Evolutionary conservation across 345 rosid genomes (phyloP).

Genomic region (Erysimum cheiranthoides): DNA sequence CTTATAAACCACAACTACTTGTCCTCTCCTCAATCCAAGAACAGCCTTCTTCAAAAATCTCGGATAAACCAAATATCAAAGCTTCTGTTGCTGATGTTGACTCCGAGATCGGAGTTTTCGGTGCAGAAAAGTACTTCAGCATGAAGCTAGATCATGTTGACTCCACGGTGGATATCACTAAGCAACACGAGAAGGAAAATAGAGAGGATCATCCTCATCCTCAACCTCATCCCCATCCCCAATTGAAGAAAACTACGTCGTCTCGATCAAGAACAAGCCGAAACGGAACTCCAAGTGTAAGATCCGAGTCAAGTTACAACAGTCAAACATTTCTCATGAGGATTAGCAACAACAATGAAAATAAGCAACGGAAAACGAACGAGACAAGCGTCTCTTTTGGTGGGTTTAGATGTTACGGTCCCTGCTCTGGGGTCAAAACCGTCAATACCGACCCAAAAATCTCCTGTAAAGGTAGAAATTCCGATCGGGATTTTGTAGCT

Average conservation of each 20-base stretch:
- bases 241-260: constrained; percentile 57
- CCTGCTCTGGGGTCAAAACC: constrained; percentile 63
- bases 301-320: constrained; percentile 73
- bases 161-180: constrained; percentile 40
- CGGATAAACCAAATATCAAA: constrained; percentile 30
- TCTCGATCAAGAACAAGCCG: constrained; percentile 45
- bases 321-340: constrained; percentile 65
- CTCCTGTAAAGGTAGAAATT: constrained; percentile 23
- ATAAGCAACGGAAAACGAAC: constrained; percentile 51
- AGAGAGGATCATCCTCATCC: constrained; percentile 19
- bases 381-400: constrained; percentile 57
- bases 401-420: constrained; percentile 66
- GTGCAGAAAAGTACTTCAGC: constrained; percentile 86
- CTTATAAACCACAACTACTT: constrained; percentile 40
- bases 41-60: constrained; percentile 36
- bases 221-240: constrained; percentile 33
- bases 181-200: constrained; percentile 37
- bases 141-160: constrained; percentile 57
- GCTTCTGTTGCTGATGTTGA: constrained; percentile 47
- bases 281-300: constrained; percentile 59
- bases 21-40: constrained; percentile 46
- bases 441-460: constrained; percentile 53
- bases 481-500: constrained; percentile 34
- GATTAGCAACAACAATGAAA: constrained; percentile 42
- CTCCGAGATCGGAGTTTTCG: constrained; percentile 77